A percentile compares a stretch with the other conserved stretches of the same genome.
These are phyloP conservation scores for Mimosa bimucronata DNA, from an alignment of 306 rosid species.

Conservation along the genomic window DNA sequence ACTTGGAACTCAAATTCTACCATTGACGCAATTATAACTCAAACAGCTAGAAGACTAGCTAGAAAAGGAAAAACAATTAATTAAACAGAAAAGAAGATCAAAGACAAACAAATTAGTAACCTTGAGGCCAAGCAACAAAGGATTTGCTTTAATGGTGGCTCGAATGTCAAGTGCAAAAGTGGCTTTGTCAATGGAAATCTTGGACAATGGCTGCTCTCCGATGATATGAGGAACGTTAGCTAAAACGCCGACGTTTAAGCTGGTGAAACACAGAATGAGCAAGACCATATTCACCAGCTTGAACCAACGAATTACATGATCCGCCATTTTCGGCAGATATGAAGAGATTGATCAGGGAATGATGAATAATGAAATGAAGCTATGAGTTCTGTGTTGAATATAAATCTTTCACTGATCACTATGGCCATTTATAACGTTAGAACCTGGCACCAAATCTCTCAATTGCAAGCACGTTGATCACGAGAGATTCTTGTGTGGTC, in stretches of 20 bases:
- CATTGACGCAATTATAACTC: not conserved
- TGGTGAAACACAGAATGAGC: not conserved
- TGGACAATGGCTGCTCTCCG: slow-evolving; percentile 65
- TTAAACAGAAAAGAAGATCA: not conserved
- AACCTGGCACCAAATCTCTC: too few species aligned
- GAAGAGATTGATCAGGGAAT: not conserved
- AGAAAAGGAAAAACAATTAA: not conserved
- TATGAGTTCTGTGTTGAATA: too few species aligned
- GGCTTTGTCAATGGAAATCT: slow-evolving; percentile 61
- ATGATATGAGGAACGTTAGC: not conserved
- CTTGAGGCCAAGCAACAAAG: slow-evolving; percentile 47
- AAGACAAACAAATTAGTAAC: slow-evolving; percentile 28
- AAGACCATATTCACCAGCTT: slow-evolving; percentile 9
- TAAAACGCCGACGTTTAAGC: not conserved
- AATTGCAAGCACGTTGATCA: too few species aligned
- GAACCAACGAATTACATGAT: not conserved
- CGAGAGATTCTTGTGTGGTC: too few species aligned
- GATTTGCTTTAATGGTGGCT: slow-evolving; percentile 51
- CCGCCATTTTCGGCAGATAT: slow-evolving; percentile 3
- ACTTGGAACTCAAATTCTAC: not conserved
- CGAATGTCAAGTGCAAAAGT: slow-evolving; percentile 36
- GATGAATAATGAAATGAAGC: too few species aligned
- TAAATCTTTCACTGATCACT: too few species aligned
- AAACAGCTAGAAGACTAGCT: not conserved
- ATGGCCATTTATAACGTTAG: too few species aligned